These are phyloP conservation scores for Blastobotrys terrestris DNA, from an alignment of 805 yeast genomes.

Conservation along the genomic window DNA sequence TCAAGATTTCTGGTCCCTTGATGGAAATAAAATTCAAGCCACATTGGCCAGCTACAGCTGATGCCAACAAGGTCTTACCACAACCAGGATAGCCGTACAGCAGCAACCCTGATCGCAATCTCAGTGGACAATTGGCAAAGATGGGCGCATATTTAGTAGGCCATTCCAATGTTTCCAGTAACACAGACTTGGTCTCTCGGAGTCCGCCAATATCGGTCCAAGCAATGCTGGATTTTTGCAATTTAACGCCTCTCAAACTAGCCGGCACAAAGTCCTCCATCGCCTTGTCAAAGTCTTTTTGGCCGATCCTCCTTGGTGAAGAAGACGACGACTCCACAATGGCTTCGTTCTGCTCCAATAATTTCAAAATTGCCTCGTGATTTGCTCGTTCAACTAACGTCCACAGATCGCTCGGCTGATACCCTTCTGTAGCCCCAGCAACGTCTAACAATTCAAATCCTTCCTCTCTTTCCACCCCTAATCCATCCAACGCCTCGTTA, in stretches of 20 bases:
- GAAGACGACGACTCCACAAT: not conserved
- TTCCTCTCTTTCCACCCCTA: slow-evolving; percentile 33
- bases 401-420: slow-evolving; percentile 74
- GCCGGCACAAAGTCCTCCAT: slow-evolving; percentile 71
- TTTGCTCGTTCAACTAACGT: slow-evolving; percentile 57
- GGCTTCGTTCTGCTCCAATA: slow-evolving; percentile 8
- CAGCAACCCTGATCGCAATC: slow-evolving; percentile 83
- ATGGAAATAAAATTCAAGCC: slow-evolving; percentile 89
- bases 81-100: slow-evolving; percentile 97
- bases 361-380: slow-evolving; percentile 28
- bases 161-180: slow-evolving; percentile 92
- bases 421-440: slow-evolving; percentile 76
- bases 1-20: slow-evolving; percentile 92
- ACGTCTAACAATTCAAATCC: slow-evolving; percentile 45
- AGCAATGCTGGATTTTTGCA: slow-evolving; percentile 64
- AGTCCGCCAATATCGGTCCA: slow-evolving; percentile 94
- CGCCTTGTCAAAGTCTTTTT: slow-evolving; percentile 47
- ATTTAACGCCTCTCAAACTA: slow-evolving; percentile 75
- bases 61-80: slow-evolving; percentile 89
- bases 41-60: slow-evolving; percentile 90
- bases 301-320: slow-evolving; percentile 12
- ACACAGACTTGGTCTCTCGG: slow-evolving; percentile 60
- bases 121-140: slow-evolving; percentile 79
- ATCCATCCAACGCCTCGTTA: slow-evolving; percentile 35
- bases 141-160: slow-evolving; percentile 95